phyloP scores from a whole-genome alignment of 148 eudicot genomes.

The Vaccinium vitisidaea region DNA sequence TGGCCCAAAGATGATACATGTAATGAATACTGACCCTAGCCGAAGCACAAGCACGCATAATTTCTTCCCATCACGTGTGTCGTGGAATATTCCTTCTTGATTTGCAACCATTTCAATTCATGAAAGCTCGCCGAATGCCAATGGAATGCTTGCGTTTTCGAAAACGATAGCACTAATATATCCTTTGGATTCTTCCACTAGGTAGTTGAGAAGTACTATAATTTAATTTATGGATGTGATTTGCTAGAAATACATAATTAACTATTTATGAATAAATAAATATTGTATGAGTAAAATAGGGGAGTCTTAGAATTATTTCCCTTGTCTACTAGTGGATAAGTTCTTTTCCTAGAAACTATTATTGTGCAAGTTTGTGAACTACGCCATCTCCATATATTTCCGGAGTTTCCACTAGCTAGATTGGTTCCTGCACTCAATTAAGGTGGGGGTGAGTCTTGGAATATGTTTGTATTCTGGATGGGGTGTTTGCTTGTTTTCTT shows the following conservation, averaged over 20 bases:
- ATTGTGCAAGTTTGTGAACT: too few species aligned
- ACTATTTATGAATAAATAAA: neutral
- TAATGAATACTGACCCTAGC: neutral
- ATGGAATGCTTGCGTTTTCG: neutral
- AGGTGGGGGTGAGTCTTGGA: neutral
- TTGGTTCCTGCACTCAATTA: neutral
- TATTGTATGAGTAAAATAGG: neutral
- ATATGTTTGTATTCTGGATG: neutral
- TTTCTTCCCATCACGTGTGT: neutral
- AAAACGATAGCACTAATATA: neutral
- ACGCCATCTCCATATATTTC: neutral
- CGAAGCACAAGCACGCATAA: neutral
- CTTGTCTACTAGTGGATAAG: too few species aligned
- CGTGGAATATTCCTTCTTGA: neutral
- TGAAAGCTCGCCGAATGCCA: neutral
- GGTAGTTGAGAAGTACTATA: neutral
- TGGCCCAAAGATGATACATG: neutral
- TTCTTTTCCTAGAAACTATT: too few species aligned
- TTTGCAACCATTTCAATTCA: neutral
- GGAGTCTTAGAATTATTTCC: neutral
- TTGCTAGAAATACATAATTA: neutral
- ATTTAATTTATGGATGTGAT: neutral
- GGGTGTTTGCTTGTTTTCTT: constrained; percentile 1
- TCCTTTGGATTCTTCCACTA: neutral
- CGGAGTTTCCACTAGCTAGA: constrained; percentile 1